A percentile compares a stretch with the other conserved stretches of the same genome.
Evolutionary conservation across 257 asterid species (phyloP).

Genomic region (Primulina eburnea): DNA sequence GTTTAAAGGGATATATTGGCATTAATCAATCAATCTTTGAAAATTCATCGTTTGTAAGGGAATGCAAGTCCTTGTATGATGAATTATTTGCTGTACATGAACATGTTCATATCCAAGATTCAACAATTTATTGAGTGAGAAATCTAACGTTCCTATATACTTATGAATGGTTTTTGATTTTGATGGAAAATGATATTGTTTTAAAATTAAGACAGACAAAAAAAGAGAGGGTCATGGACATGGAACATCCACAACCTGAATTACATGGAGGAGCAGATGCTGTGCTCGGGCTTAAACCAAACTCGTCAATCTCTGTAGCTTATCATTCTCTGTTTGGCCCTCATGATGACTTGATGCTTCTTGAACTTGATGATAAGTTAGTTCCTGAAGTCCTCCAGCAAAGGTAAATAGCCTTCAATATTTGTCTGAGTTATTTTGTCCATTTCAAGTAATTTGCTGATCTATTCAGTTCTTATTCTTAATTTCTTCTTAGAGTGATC

Average conservation of each 20-base stretch:
- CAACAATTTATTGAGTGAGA: too few species aligned
- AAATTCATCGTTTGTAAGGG: not conserved
- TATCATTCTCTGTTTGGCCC: conserved; percentile 74
- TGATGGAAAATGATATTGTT: not conserved
- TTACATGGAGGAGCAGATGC: conserved; percentile 67
- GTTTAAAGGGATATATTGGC: not conserved
- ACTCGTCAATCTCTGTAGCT: conserved; percentile 56
- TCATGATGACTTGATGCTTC: conserved; percentile 73
- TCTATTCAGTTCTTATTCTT: conserved; percentile 7
- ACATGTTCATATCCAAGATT: not conserved
- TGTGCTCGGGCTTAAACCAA: conserved; percentile 59
- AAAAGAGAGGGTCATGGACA: conserved; percentile 33
- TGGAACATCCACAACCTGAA: conserved; percentile 28
- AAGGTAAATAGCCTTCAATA: conserved; percentile 42
- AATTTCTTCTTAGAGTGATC: conserved; percentile 46
- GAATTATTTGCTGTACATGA: not conserved
- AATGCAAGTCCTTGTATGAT: not conserved
- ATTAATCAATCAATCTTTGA: not conserved
- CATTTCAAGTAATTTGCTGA: not conserved
- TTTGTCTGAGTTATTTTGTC: conserved; percentile 12
- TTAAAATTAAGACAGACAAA: not conserved
- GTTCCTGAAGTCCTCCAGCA: conserved; percentile 67
- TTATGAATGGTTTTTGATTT: too few species aligned
- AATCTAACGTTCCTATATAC: not conserved
- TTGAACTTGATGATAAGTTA: conserved; percentile 82